Percentiles rank a stretch among this genome's conserved stretches.
These are phyloP conservation scores for Didymella exigua DNA, from an alignment of 2,329 filamentous ascomycete species.

Conservation along the genomic window DNA sequence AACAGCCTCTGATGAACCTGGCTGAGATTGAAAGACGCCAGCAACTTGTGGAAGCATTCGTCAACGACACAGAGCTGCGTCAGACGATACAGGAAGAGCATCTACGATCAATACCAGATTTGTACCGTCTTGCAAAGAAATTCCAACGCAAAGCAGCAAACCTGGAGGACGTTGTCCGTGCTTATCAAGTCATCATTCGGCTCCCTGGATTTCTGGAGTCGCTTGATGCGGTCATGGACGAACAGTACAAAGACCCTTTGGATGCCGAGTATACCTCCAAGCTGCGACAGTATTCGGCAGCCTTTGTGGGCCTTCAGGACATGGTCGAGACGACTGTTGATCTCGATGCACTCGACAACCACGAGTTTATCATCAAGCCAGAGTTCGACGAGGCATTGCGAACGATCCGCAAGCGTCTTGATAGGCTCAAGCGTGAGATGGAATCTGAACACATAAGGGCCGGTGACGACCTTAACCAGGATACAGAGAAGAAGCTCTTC, in stretches of 20 bases:
- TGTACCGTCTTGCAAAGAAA: slow-evolving; percentile 91
- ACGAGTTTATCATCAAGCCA: slow-evolving; percentile 98
- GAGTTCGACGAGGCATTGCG: slow-evolving; percentile 91
- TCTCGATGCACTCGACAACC: slow-evolving; percentile 90
- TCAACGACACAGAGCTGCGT: slow-evolving; percentile 86
- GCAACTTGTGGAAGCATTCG: slow-evolving; percentile 93
- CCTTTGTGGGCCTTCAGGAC: slow-evolving; percentile 84
- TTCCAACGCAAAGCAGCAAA: slow-evolving; percentile 92
- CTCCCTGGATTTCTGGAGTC: slow-evolving; percentile 88
- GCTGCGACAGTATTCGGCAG: slow-evolving; percentile 73
- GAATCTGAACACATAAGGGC: slow-evolving; percentile 78
- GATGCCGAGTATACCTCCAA: slow-evolving; percentile 88
- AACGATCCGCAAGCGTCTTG: slow-evolving; percentile 88
- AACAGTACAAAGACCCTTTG: slow-evolving; percentile 84
- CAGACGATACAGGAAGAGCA: slow-evolving; percentile 98
- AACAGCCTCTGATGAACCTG: slow-evolving; percentile 93
- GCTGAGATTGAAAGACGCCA: slow-evolving; percentile 88
- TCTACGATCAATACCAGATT: slow-evolving; percentile 86
- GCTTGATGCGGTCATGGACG: slow-evolving; percentile 93
- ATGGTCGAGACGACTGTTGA: slow-evolving; percentile 99
- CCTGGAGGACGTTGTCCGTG: slow-evolving; percentile 91
- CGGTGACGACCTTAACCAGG: slow-evolving; percentile 81
- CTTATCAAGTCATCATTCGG: slow-evolving; percentile 92
- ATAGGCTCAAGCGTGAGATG: slow-evolving; percentile 83
- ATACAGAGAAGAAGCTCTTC: slow-evolving; percentile 98